These are phyloP conservation scores for Coemansia sp. DNA, from an alignment of 192 early-diverging fungal species.

Conservation along the genomic window DNA sequence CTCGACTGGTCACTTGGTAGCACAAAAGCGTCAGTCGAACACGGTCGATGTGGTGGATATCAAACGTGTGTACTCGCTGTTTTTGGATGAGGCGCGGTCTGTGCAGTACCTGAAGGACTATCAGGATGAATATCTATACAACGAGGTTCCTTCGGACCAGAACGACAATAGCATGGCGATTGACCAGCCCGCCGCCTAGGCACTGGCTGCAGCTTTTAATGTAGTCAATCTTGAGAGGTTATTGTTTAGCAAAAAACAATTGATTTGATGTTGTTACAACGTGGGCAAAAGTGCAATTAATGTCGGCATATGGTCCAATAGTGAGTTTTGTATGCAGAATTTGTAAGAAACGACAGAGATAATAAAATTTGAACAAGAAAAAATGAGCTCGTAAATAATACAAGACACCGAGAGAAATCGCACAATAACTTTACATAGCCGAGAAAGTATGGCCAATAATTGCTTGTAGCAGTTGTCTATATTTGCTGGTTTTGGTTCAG, in stretches of 20 bases:
- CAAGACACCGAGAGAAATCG: background rate
- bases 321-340: background rate
- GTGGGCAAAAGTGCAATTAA: no score
- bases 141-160: slow-evolving; percentile 34
- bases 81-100: slow-evolving; percentile 94
- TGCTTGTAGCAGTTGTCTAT: background rate
- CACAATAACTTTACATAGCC: slow-evolving; percentile 1
- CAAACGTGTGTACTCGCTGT: slow-evolving; percentile 89
- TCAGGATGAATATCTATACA: slow-evolving; percentile 94
- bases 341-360: background rate
- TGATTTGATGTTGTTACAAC: background rate
- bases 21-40: slow-evolving; percentile 81
- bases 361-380: background rate
- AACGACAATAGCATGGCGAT: slow-evolving; percentile 30
- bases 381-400: slow-evolving; percentile 1
- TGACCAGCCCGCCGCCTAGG: slow-evolving; percentile 15
- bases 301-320: background rate
- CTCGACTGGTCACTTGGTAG: slow-evolving; percentile 87
- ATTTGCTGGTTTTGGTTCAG: slow-evolving; percentile 9
- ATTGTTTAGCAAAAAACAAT: background rate
- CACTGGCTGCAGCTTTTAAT: no score
- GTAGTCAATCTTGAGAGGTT: background rate
- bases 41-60: slow-evolving; percentile 94
- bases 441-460: background rate
- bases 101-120: slow-evolving; percentile 94